A percentile compares a stretch with the other conserved stretches of the same genome.
Evolutionary conservation across 2,329 filamentous ascomycete genomes (phyloP).

Genomic region (Podosphaera fusca): DNA sequence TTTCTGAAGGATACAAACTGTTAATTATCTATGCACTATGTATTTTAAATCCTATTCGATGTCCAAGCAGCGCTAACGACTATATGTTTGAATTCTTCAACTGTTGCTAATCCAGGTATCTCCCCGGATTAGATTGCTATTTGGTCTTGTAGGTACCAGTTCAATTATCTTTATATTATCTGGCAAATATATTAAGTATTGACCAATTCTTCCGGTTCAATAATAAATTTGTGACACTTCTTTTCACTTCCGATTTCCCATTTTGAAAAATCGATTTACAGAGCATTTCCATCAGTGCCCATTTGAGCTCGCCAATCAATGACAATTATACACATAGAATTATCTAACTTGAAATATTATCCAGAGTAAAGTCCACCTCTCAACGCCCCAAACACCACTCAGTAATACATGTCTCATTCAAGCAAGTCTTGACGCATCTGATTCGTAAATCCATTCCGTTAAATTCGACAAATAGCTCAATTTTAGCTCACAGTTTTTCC

Average conservation of each 20-base stretch:
- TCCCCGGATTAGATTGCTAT: too few species aligned
- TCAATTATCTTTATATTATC: background rate
- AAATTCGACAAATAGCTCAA: background rate
- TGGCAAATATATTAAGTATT: background rate
- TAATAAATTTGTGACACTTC: background rate
- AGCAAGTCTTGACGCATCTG: background rate
- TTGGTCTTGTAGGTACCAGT: too few species aligned
- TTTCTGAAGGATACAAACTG: too few species aligned
- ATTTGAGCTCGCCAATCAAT: background rate
- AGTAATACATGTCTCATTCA: background rate
- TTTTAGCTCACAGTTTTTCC: constrained; percentile 27
- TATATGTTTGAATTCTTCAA: too few species aligned
- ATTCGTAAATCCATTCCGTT: background rate
- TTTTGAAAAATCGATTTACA: background rate
- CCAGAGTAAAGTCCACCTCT: background rate
- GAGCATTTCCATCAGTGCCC: background rate
- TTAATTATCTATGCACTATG: too few species aligned
- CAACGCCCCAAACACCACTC: background rate
- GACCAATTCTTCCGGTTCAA: background rate
- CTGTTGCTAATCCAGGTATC: too few species aligned
- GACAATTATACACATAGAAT: background rate
- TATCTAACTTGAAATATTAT: background rate
- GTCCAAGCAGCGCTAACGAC: too few species aligned
- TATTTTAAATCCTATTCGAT: too few species aligned
- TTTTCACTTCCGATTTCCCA: background rate